Percentiles rank a stretch among this genome's conserved stretches.
Conservation (phyloP, 352 stramenopile species). For the Aphanomyces euteiches region DNA sequence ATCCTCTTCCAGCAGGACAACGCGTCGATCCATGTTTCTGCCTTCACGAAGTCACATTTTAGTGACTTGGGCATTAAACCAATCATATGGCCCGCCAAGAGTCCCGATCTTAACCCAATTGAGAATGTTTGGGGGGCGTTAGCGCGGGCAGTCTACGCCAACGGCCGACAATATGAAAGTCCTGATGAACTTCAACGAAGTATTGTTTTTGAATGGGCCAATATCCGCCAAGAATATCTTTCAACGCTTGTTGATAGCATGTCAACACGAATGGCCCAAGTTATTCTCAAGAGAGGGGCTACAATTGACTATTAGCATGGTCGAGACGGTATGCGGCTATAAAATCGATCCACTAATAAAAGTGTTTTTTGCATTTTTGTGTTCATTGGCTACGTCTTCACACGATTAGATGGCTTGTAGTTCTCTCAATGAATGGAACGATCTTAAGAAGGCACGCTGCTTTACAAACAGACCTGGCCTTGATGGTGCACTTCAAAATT, state of each 20-base stretch:
- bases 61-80: background rate
- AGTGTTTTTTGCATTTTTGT: background rate
- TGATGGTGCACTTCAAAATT: background rate
- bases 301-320: background rate
- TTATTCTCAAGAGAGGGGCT: background rate
- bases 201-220: background rate
- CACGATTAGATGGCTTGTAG: background rate
- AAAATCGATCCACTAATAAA: background rate
- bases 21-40: background rate
- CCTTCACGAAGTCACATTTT: background rate
- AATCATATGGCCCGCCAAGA: background rate
- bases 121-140: constrained; percentile 27
- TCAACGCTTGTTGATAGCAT: background rate
- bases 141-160: background rate
- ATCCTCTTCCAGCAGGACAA: background rate
- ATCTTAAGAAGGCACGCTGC: background rate
- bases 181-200: too few species aligned
- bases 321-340: constrained; percentile 5
- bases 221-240: background rate
- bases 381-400: background rate
- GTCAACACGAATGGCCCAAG: background rate
- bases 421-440: background rate
- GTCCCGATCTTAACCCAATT: constrained; percentile 24
- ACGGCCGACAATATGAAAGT: constrained; percentile 11
- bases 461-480: background rate